These are phyloP conservation scores for Phytophthora cryptogea DNA, from an alignment of 352 stramenopile species.

Conservation along the genomic window DNA sequence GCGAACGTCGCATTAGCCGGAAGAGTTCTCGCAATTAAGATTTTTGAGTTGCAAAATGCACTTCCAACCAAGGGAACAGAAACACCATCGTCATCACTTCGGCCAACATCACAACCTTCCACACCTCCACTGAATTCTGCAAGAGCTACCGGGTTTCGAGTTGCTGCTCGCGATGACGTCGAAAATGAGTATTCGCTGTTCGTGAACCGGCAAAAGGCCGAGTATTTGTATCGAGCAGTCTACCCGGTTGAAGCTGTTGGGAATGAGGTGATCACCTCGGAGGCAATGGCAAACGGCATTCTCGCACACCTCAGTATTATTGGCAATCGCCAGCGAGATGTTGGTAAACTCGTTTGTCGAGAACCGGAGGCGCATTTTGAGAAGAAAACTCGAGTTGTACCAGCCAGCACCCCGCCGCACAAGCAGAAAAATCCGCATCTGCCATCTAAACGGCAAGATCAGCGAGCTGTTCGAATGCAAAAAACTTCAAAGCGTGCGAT, in stretches of 20 bases:
- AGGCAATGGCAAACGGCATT: slow-evolving; percentile 53
- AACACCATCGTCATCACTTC: slow-evolving; percentile 12
- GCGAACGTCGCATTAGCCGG: slow-evolving; percentile 39
- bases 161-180: slow-evolving; percentile 64
- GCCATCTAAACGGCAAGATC: slow-evolving; percentile 48
- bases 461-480: slow-evolving; percentile 52
- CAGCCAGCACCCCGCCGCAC: slow-evolving; percentile 18
- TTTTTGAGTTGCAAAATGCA: slow-evolving; percentile 39
- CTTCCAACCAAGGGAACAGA: slow-evolving; percentile 4
- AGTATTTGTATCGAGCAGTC: slow-evolving; percentile 42
- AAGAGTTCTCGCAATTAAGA: slow-evolving; percentile 38
- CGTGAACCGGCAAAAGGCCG: slow-evolving; percentile 46
- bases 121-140: slow-evolving; percentile 5
- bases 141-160: slow-evolving; percentile 39
- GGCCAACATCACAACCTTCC: slow-evolving; percentile 6
- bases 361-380: slow-evolving; percentile 45
- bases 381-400: slow-evolving; percentile 48
- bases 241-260: slow-evolving; percentile 17
- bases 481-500: slow-evolving; percentile 47
- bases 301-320: slow-evolving; percentile 64
- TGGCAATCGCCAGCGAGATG: slow-evolving; percentile 67
- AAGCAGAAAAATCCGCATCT: slow-evolving; percentile 53
- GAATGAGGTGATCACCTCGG: slow-evolving; percentile 8
- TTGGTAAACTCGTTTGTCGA: slow-evolving; percentile 59
- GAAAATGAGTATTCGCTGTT: slow-evolving; percentile 74